Conservation (phyloP, 148 eudicot genomes). For the Salicornia ramosissima region DNA sequence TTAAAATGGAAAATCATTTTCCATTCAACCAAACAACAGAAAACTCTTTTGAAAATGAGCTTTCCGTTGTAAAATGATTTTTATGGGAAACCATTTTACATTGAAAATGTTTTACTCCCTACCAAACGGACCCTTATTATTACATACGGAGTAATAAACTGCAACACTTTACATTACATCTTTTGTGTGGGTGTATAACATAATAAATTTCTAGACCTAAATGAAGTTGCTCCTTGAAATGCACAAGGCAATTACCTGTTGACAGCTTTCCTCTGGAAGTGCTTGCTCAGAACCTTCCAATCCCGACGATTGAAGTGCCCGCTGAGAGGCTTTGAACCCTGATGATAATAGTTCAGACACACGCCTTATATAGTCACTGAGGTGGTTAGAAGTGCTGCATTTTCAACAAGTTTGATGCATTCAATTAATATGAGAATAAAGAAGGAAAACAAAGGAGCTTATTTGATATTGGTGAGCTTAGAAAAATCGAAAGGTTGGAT, state of each 20-base stretch:
- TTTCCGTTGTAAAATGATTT: too few species aligned
- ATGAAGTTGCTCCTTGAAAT: background rate
- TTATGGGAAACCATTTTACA: too few species aligned
- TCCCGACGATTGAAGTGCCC: conserved; percentile 15
- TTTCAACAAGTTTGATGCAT: background rate
- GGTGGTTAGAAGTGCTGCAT: conserved; percentile 62
- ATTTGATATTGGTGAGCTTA: background rate
- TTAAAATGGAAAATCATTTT: too few species aligned
- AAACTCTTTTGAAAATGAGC: too few species aligned
- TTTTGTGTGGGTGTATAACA: too few species aligned
- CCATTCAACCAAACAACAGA: too few species aligned
- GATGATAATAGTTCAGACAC: conserved; percentile 30
- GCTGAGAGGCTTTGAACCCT: conserved; percentile 13
- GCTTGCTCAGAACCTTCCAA: conserved; percentile 13
- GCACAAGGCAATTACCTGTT: conserved; percentile 9
- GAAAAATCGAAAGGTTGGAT: background rate
- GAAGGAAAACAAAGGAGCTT: background rate
- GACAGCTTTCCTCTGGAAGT: conserved; percentile 18
- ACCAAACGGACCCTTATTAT: too few species aligned
- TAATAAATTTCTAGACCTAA: background rate
- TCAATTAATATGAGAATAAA: conserved; percentile 9
- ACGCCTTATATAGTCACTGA: conserved; percentile 34
- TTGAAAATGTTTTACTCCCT: too few species aligned
- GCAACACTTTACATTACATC: too few species aligned
- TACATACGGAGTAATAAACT: too few species aligned